Percentiles rank a stretch among this genome's conserved stretches.
Conservation (phyloP, 768 basidiomycete genomes). For the Russula olivacea region DNA sequence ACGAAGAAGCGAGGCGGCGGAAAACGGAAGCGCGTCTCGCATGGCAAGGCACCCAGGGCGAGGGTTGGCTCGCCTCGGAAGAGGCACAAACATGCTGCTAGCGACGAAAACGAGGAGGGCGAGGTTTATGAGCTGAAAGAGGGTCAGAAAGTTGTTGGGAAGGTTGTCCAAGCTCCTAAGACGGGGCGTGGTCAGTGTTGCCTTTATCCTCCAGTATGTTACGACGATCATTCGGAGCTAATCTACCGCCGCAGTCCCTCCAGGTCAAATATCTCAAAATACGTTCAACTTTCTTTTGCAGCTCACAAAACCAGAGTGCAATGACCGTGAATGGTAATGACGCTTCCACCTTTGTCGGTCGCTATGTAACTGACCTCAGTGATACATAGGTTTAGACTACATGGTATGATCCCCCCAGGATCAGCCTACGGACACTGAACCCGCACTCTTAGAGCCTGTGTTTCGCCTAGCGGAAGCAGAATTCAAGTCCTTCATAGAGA, state of each 20-base stretch:
- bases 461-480: conserved; percentile 82
- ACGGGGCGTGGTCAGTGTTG: conserved; percentile 62
- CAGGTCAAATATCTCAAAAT: conserved; percentile 82
- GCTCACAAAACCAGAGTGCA: conserved; percentile 67
- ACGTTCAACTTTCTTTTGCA: conserved; percentile 71
- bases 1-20: conserved; percentile 9
- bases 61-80: conserved; percentile 25
- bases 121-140: conserved; percentile 46
- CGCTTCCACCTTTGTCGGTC: no score
- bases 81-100: conserved; percentile 29
- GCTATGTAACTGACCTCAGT: not conserved
- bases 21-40: conserved; percentile 31
- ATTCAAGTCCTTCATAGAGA: conserved; percentile 79
- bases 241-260: conserved; percentile 48
- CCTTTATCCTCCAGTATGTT: not conserved
- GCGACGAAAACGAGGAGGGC: conserved; percentile 38
- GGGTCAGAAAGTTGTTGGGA: conserved; percentile 66
- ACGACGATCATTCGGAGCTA: not conserved
- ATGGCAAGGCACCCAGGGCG: conserved; percentile 14
- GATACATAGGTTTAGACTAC: conserved; percentile 68
- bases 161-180: conserved; percentile 74
- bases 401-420: conserved; percentile 41
- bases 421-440: not conserved
- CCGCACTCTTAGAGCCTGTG: conserved; percentile 50
- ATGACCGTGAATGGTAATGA: conserved; percentile 76